phyloP scores from a whole-genome alignment of 345 rosid genomes.

The Eutrema yunnanense region DNA sequence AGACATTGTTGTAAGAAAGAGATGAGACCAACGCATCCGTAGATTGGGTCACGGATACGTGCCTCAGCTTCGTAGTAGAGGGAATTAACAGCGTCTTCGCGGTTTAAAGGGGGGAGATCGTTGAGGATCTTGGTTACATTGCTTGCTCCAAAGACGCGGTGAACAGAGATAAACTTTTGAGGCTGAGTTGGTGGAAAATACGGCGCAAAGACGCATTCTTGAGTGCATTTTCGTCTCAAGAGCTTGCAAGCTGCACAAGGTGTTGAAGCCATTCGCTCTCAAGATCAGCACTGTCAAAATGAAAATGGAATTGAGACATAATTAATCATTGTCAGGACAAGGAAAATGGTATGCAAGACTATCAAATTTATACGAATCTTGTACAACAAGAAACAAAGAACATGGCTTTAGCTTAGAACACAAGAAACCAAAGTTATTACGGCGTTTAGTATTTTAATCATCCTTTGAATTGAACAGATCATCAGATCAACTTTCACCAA shows the following conservation, averaged over 20 bases:
- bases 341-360: background rate
- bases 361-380: background rate
- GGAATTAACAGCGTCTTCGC: constrained; percentile 78
- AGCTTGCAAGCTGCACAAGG: constrained; percentile 90
- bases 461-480: background rate
- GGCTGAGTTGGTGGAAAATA: constrained; percentile 78
- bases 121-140: constrained; percentile 69
- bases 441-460: background rate
- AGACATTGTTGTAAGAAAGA: constrained; percentile 61
- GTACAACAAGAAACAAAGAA: background rate
- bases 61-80: constrained; percentile 77
- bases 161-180: constrained; percentile 53
- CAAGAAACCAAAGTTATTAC: background rate
- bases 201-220: constrained; percentile 78
- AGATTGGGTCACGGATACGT: constrained; percentile 80
- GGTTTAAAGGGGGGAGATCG: constrained; percentile 42
- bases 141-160: constrained; percentile 65
- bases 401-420: background rate
- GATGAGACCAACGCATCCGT: constrained; percentile 76
- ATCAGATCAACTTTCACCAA: background rate
- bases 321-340: background rate
- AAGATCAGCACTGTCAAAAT: background rate
- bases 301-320: background rate
- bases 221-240: constrained; percentile 66
- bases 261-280: constrained; percentile 49